A percentile compares a stretch with the other conserved stretches of the same genome.
Conservation (phyloP, 2,329 filamentous ascomycete species). For the Aspergillus ustus region DNA sequence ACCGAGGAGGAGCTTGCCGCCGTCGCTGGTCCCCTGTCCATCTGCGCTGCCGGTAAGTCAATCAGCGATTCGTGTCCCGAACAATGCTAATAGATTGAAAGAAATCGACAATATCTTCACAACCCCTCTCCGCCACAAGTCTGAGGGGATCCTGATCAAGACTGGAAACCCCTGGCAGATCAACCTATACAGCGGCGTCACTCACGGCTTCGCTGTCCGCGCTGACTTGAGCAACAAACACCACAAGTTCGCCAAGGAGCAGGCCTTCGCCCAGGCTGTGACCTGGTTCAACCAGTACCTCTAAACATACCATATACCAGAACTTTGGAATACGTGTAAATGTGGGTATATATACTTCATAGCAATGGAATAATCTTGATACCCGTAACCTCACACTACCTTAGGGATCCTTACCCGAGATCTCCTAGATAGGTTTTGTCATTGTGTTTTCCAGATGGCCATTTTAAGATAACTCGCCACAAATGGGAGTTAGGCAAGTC, state of each 20-base stretch:
- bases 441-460: too few species aligned
- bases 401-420: too few species aligned
- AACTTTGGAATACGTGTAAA: background rate
- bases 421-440: too few species aligned
- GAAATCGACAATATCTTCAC: constrained; percentile 72
- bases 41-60: constrained; percentile 59
- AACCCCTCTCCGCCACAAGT: constrained; percentile 64
- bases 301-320: constrained; percentile 23
- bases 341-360: background rate
- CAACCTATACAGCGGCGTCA: constrained; percentile 71
- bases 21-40: constrained; percentile 70
- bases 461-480: too few species aligned
- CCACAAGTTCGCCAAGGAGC: constrained; percentile 75
- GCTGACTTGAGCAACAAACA: constrained; percentile 63
- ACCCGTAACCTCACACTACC: background rate
- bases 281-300: constrained; percentile 74
- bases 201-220: constrained; percentile 77
- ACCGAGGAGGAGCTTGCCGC: constrained; percentile 67
- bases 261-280: constrained; percentile 78
- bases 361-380: background rate
- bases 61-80: background rate
- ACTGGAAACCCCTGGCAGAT: constrained; percentile 72
- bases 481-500: too few species aligned
- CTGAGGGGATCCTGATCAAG: constrained; percentile 66
- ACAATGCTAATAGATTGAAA: constrained; percentile 23